Percentiles rank a stretch among this genome's conserved stretches.
Evolutionary conservation across 139 green algal genomes (phyloP).

Genomic region (Ostreobium quekettii): DNA sequence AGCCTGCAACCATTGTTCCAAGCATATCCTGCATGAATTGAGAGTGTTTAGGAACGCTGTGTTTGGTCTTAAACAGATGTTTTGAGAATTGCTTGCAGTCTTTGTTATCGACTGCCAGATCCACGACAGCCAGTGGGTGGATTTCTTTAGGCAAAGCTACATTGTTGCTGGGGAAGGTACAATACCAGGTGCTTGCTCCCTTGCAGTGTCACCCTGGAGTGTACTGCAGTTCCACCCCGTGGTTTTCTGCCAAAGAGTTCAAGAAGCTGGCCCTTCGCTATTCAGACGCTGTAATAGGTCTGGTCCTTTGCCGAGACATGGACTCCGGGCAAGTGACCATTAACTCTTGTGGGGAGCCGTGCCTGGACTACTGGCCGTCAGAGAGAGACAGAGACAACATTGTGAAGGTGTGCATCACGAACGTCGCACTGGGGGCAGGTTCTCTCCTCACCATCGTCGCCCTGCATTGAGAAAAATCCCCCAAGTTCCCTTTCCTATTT

Average conservation of each 20-base stretch:
- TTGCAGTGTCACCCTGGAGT: not conserved
- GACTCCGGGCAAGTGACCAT: slow-evolving; percentile 25
- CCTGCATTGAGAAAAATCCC: too few species aligned
- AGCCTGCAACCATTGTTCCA: not conserved
- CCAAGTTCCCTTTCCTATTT: too few species aligned
- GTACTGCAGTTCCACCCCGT: not conserved
- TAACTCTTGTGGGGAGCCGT: slow-evolving; percentile 23
- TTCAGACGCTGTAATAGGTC: slow-evolving; percentile 15
- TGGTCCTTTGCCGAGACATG: slow-evolving; percentile 42
- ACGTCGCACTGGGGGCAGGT: too few species aligned
- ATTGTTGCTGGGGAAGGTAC: too few species aligned
- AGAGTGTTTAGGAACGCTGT: too few species aligned
- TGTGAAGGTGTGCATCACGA: not conserved
- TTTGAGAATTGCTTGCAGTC: slow-evolving; percentile 6
- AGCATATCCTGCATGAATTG: too few species aligned
- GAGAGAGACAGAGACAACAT: slow-evolving; percentile 27
- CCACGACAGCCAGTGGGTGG: slow-evolving; percentile 21
- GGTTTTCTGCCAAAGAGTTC: not conserved
- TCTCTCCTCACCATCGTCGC: too few species aligned
- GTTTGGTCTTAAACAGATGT: too few species aligned
- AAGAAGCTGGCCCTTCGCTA: slow-evolving; percentile 17
- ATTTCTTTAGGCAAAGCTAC: too few species aligned
- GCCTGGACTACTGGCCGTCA: slow-evolving; percentile 38
- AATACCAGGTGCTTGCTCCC: slow-evolving; percentile 24
- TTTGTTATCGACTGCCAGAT: slow-evolving; percentile 18